A percentile compares a stretch with the other conserved stretches of the same genome.
Conservation (phyloP, 1,139 yeast genomes). For the Pichia sp. region DNA sequence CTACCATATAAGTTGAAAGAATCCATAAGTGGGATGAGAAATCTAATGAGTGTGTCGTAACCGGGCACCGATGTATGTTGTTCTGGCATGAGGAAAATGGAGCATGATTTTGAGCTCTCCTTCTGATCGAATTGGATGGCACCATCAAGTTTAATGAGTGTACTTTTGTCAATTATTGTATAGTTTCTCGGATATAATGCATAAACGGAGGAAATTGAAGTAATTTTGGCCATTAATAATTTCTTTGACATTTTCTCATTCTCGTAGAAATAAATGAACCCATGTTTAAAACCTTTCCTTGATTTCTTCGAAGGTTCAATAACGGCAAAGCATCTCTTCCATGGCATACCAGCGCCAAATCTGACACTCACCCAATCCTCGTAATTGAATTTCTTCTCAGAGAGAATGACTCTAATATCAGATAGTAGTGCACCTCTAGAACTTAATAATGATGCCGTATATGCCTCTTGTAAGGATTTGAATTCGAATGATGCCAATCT, state of each 20-base stretch:
- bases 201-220: slow-evolving; percentile 65
- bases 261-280: slow-evolving; percentile 52
- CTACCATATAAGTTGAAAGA: slow-evolving; percentile 87
- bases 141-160: slow-evolving; percentile 86
- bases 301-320: slow-evolving; percentile 58
- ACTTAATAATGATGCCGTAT: slow-evolving; percentile 87
- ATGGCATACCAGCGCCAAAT: slow-evolving; percentile 96
- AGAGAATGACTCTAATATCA: slow-evolving; percentile 76
- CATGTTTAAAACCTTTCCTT: slow-evolving; percentile 37
- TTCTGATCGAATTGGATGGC: slow-evolving; percentile 49
- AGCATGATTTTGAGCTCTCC: slow-evolving; percentile 61
- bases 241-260: slow-evolving; percentile 66
- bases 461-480: slow-evolving; percentile 81
- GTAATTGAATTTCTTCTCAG: slow-evolving; percentile 78
- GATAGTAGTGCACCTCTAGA: slow-evolving; percentile 82
- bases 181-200: slow-evolving; percentile 92
- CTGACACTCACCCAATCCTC: slow-evolving; percentile 95
- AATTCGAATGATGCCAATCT: slow-evolving; percentile 76
- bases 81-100: slow-evolving; percentile 94
- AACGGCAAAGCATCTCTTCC: slow-evolving; percentile 94
- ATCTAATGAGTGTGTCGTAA: slow-evolving; percentile 85
- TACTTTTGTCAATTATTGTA: slow-evolving; percentile 72
- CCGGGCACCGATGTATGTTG: slow-evolving; percentile 92
- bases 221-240: slow-evolving; percentile 71
- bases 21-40: slow-evolving; percentile 78